These are phyloP conservation scores for Adansonia madagascariensis DNA, from an alignment of 441 rosid genomes.

Conservation along the genomic window DNA sequence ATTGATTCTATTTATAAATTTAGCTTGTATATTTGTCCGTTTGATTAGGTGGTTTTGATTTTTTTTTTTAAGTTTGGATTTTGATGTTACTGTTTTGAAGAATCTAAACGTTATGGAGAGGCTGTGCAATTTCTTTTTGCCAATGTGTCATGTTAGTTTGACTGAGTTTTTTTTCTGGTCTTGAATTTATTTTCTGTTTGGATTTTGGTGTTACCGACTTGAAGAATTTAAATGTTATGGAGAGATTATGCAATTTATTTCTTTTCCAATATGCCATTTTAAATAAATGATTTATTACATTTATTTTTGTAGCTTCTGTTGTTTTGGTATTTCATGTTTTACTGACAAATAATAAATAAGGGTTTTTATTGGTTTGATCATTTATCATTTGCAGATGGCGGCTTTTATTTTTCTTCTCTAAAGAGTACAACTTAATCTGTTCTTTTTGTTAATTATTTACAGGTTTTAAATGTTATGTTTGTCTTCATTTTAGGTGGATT, in stretches of 20 bases:
- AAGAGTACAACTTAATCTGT: constrained; percentile 7
- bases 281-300: not conserved
- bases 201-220: not conserved
- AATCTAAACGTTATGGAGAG: not conserved
- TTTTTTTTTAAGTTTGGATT: not conserved
- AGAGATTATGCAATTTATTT: not conserved
- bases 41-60: not conserved
- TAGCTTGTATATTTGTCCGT: not conserved
- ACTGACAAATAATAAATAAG: not conserved
- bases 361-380: not conserved
- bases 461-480: constrained; percentile 5
- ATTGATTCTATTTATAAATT: not conserved
- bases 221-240: not conserved
- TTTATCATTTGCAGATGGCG: not conserved
- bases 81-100: not conserved
- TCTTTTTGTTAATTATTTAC: not conserved
- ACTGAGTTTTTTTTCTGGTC: too few species aligned
- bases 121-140: not conserved
- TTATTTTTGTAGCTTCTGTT: not conserved
- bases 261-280: not conserved
- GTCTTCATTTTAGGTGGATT: constrained; percentile 24
- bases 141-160: not conserved
- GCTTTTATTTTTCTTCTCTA: not conserved
- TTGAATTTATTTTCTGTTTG: not conserved
- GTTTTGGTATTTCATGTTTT: not conserved